phyloP scores from a whole-genome alignment of 495 filamentous ascomycete genomes.

The Hyaloscypha bicolor region DNA sequence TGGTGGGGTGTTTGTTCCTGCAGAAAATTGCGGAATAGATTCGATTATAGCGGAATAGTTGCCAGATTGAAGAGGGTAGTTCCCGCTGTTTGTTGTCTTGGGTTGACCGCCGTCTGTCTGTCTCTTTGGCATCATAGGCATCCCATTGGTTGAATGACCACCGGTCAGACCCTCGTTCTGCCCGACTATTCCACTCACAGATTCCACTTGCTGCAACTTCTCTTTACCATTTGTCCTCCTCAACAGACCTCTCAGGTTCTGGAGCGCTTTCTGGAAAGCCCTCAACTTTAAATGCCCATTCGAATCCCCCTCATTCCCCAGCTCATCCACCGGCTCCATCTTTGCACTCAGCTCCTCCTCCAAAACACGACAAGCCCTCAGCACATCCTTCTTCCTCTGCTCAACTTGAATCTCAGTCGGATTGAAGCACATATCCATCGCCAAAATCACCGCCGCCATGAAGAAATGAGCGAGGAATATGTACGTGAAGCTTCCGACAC shows the following conservation, averaged over 20 bases:
- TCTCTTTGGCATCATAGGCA: background rate
- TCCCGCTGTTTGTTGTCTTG: background rate
- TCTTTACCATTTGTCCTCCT: background rate
- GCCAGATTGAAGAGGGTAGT: background rate
- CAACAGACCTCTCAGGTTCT: background rate
- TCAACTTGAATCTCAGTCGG: background rate
- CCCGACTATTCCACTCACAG: background rate
- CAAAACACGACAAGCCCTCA: background rate
- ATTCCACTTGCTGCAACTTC: background rate
- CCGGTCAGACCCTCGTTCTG: background rate
- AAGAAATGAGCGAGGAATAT: background rate
- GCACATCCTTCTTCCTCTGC: background rate
- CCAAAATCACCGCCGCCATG: background rate
- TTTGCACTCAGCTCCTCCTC: background rate
- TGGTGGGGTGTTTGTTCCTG: background rate
- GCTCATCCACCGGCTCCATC: background rate
- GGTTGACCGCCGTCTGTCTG: background rate
- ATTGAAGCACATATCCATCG: background rate
- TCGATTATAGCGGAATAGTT: background rate
- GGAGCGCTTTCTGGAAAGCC: background rate
- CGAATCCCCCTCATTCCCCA: background rate
- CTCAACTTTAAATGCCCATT: background rate
- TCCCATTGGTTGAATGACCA: background rate
- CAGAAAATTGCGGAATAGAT: background rate
- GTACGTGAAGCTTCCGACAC: background rate